These are phyloP conservation scores for Waitea zeae DNA, from an alignment of 1,284 basidiomycete genomes.

Conservation along the genomic window DNA sequence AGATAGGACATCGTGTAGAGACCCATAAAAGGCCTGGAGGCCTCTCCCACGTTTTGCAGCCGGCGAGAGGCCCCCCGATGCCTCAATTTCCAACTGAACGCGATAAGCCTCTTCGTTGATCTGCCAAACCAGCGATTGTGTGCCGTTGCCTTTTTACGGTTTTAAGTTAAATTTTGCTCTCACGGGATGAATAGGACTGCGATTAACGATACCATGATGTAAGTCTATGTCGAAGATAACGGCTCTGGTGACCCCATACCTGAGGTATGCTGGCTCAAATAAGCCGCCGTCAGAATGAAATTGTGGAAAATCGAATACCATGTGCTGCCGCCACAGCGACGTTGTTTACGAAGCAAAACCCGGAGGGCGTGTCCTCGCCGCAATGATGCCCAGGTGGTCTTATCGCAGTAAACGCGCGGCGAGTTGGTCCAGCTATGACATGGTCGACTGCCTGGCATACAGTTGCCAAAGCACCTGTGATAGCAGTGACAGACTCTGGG, in stretches of 20 bases:
- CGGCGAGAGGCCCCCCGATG: background rate
- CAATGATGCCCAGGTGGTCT: slow-evolving; percentile 89
- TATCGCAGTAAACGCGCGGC: slow-evolving; percentile 63
- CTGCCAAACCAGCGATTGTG: slow-evolving; percentile 81
- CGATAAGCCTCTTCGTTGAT: slow-evolving; percentile 80
- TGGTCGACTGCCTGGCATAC: slow-evolving; percentile 75
- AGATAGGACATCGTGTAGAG: slow-evolving; percentile 80
- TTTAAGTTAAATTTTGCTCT: slow-evolving; percentile 3
- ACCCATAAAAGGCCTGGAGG: slow-evolving; percentile 73
- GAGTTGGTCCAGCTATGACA: slow-evolving; percentile 18
- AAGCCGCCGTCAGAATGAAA: slow-evolving; percentile 1
- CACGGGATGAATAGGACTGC: slow-evolving; percentile 7
- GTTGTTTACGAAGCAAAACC: slow-evolving; percentile 93
- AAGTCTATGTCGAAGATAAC: slow-evolving; percentile 90
- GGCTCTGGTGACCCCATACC: slow-evolving; percentile 63
- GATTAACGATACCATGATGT: slow-evolving; percentile 77
- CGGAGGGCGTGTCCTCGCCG: slow-evolving; percentile 73
- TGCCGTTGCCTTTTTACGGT: slow-evolving; percentile 71
- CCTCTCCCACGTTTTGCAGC: slow-evolving; percentile 19
- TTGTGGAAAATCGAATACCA: slow-evolving; percentile 24
- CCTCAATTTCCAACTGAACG: slow-evolving; percentile 36
- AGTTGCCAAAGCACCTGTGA: slow-evolving; percentile 63
- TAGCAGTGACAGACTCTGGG: slow-evolving; percentile 49
- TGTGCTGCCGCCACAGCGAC: slow-evolving; percentile 83
- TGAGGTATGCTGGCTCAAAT: slow-evolving; percentile 46